These are phyloP conservation scores for Melocanna baccifera DNA, from an alignment of 176 grass and related monocot genomes.

Conservation along the genomic window DNA sequence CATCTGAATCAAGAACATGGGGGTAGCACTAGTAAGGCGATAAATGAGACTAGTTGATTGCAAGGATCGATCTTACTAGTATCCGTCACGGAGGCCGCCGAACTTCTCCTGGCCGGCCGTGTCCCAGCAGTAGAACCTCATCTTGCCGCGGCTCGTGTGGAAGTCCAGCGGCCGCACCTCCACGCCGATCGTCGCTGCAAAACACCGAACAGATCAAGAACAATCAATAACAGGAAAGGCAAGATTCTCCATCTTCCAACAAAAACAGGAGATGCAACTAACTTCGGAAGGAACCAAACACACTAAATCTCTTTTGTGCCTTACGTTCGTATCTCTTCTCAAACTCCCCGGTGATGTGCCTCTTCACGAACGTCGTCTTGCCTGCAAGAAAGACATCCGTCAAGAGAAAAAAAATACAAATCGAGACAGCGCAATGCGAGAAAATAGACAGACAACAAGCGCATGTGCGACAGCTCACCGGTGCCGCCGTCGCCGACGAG, in stretches of 20 bases:
- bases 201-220: neutral
- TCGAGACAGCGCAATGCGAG: neutral
- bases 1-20: neutral
- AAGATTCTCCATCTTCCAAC: neutral
- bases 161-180: slow-evolving; percentile 72
- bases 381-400: slow-evolving; percentile 21
- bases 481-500: slow-evolving; percentile 77
- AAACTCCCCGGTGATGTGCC: slow-evolving; percentile 76
- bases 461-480: slow-evolving; percentile 20
- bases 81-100: slow-evolving; percentile 71
- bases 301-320: neutral
- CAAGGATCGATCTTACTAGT: slow-evolving; percentile 56
- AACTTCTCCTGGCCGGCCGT: slow-evolving; percentile 81
- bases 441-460: neutral
- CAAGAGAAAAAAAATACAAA: neutral
- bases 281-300: neutral
- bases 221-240: neutral
- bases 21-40: neutral
- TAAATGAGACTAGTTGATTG: neutral
- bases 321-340: slow-evolving; percentile 78
- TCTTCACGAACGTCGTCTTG: slow-evolving; percentile 85
- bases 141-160: slow-evolving; percentile 50
- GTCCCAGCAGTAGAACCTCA: slow-evolving; percentile 72
- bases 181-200: slow-evolving; percentile 73
- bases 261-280: neutral